Evolutionary conservation across 1,284 basidiomycete genomes (phyloP).

Genomic region (Boletus coffeatus): DNA sequence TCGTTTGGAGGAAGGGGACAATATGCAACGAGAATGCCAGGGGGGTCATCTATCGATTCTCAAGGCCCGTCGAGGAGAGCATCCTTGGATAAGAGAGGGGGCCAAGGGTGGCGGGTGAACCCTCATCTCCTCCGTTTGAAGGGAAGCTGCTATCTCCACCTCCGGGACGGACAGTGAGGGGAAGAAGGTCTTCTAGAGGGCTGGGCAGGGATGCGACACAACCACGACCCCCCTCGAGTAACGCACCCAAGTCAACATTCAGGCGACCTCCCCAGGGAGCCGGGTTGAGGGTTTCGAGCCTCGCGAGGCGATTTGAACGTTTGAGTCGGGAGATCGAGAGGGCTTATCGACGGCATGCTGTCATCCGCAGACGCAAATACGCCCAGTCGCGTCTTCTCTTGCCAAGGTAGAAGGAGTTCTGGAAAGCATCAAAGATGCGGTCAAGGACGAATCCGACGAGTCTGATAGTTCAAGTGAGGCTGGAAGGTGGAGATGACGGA

Average conservation of each 20-base stretch:
- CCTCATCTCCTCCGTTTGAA: slow-evolving; percentile 37
- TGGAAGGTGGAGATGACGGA: slow-evolving; percentile 74
- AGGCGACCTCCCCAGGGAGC: slow-evolving; percentile 44
- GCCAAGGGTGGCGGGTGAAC: slow-evolving; percentile 32
- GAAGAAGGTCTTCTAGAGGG: too few relatives aligned
- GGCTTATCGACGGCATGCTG: slow-evolving; percentile 62
- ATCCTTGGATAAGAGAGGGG: slow-evolving; percentile 65
- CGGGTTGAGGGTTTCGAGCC: slow-evolving; percentile 66
- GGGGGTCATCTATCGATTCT: slow-evolving; percentile 47
- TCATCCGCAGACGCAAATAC: slow-evolving; percentile 84
- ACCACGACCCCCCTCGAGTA: slow-evolving; percentile 36
- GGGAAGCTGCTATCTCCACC: too few relatives aligned
- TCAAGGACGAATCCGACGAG: slow-evolving; percentile 80
- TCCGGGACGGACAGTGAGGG: too few relatives aligned
- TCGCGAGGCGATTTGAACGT: slow-evolving; percentile 74
- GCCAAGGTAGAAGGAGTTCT: slow-evolving; percentile 84
- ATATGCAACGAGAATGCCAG: slow-evolving; percentile 48
- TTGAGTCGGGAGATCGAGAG: slow-evolving; percentile 65
- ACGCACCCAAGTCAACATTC: slow-evolving; percentile 45
- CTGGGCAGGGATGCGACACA: slow-evolving; percentile 45
- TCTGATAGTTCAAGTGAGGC: slow-evolving; percentile 82
- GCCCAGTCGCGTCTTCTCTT: slow-evolving; percentile 86
- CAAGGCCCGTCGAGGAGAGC: slow-evolving; percentile 54
- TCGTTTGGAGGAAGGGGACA: slow-evolving; percentile 33
- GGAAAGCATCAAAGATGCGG: slow-evolving; percentile 88